Percentiles rank a stretch among this genome's conserved stretches.
Evolutionary conservation across 371 early-diverging fungal genomes (phyloP).

Genomic region (Blakeslea trispora): DNA sequence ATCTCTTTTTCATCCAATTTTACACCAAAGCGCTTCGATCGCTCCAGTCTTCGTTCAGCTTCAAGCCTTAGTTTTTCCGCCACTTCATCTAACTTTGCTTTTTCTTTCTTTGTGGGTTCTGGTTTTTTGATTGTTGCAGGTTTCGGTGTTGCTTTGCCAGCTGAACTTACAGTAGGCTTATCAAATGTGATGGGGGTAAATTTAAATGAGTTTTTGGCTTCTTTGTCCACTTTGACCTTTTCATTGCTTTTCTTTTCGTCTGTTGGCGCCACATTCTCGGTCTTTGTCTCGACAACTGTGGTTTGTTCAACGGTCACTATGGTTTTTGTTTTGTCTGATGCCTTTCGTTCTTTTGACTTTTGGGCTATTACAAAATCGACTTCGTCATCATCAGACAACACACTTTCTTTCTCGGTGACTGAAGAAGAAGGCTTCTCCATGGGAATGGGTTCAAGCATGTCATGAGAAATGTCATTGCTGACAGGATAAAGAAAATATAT

Average conservation of each 20-base stretch:
- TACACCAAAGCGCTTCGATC: constrained; percentile 61
- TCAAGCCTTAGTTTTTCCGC: constrained; percentile 14
- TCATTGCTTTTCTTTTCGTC: too few relatives aligned
- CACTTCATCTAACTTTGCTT: constrained; percentile 15
- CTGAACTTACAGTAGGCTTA: not conserved
- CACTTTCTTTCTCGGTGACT: constrained; percentile 21
- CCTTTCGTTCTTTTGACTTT: too few relatives aligned
- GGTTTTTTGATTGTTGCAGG: constrained; percentile 4
- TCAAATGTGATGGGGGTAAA: too few relatives aligned
- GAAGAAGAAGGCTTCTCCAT: constrained; percentile 3
- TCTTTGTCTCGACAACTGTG: too few relatives aligned
- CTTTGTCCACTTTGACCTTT: too few relatives aligned
- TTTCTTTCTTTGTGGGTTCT: constrained; percentile 7
- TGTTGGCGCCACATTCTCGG: too few relatives aligned
- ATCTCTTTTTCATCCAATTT: constrained; percentile 41
- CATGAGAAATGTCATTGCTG: constrained; percentile 9
- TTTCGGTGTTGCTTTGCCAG: not conserved
- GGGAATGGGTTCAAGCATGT: not conserved
- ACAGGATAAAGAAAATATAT: too few relatives aligned
- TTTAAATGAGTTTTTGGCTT: too few relatives aligned
- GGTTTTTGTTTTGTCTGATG: too few relatives aligned
- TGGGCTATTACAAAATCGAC: constrained; percentile 3
- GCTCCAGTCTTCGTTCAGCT: constrained; percentile 30
- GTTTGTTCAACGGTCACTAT: too few relatives aligned
- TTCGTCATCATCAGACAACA: constrained; percentile 24